Evolutionary conservation across 2,329 filamentous ascomycete species (phyloP).

Genomic region (Penicillium sp.): DNA sequence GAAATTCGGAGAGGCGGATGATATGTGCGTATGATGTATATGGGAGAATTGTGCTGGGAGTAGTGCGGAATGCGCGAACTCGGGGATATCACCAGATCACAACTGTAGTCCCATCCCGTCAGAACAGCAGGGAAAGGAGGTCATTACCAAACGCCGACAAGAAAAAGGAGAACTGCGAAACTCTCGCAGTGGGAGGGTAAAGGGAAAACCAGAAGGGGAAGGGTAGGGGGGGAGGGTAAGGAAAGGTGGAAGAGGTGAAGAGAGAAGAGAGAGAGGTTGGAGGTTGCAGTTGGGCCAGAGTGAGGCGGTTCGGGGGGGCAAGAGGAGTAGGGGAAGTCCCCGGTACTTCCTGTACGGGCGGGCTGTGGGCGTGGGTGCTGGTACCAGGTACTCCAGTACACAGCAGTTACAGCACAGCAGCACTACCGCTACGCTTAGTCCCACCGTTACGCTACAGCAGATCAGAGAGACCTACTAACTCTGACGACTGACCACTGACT

Average conservation of each 20-base stretch:
- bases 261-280: slow-evolving; percentile 12
- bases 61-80: slow-evolving; percentile 29
- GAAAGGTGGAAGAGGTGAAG: slow-evolving; percentile 8
- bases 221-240: slow-evolving; percentile 3
- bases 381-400: slow-evolving; percentile 18
- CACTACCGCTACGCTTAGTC: neutral
- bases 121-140: slow-evolving; percentile 20
- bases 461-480: no score
- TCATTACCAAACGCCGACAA: slow-evolving; percentile 24
- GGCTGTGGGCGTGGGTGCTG: neutral
- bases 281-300: slow-evolving; percentile 18
- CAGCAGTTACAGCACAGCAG: neutral
- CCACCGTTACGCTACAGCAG: no score
- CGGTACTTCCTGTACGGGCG: slow-evolving; percentile 12
- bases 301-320: slow-evolving; percentile 16
- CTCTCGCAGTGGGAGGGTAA: slow-evolving; percentile 17
- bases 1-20: slow-evolving; percentile 14
- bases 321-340: slow-evolving; percentile 9
- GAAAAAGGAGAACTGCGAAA: slow-evolving; percentile 18
- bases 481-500: no score
- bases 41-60: neutral
- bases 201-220: slow-evolving; percentile 18
- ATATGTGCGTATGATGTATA: slow-evolving; percentile 16
- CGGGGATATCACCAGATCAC: slow-evolving; percentile 31
- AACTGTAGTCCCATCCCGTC: slow-evolving; percentile 30